phyloP scores from a whole-genome alignment of 805 yeast species.

The Sporopachydermia lactativora region DNA sequence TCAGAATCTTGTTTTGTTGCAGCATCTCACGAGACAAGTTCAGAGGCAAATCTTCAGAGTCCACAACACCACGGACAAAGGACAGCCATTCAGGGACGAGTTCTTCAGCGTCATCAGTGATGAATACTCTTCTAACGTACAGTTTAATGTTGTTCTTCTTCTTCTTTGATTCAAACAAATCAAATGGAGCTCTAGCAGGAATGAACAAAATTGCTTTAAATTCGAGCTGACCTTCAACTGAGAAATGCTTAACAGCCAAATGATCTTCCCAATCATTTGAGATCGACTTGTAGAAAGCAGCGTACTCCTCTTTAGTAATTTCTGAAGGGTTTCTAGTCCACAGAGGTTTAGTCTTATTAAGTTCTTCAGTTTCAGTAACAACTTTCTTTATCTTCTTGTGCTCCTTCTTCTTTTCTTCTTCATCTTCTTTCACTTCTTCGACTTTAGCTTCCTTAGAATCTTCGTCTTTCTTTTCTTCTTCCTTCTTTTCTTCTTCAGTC shows the following conservation, averaged over 20 bases:
- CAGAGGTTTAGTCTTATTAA: conserved; percentile 96
- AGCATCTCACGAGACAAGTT: conserved; percentile 99
- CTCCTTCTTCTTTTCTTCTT: conserved; percentile 57
- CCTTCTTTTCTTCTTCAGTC: conserved; percentile 47
- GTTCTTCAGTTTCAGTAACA: conserved; percentile 94
- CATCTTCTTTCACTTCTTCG: conserved; percentile 57
- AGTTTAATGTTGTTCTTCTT: conserved; percentile 98
- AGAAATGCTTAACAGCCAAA: conserved; percentile 97
- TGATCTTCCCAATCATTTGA: conserved; percentile 99
- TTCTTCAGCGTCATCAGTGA: conserved; percentile 99
- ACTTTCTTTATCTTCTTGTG: conserved; percentile 83
- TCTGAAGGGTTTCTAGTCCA: conserved; percentile 99
- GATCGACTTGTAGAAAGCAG: conserved; percentile 97
- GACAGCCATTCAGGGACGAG: conserved; percentile 98
- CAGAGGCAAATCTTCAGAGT: conserved; percentile 98
- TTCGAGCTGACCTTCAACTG: conserved; percentile 99
- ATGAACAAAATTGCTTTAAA: conserved; percentile 94
- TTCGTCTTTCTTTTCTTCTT: conserved; percentile 20
- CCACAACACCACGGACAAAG: conserved; percentile 98
- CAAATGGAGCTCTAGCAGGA: conserved; percentile 99
- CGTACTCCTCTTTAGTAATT: conserved; percentile 95
- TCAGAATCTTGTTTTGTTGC: conserved; percentile 98
- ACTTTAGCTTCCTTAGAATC: conserved; percentile 63
- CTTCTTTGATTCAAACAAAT: conserved; percentile 95
- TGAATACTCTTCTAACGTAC: conserved; percentile 98